These are phyloP conservation scores for Cenchrus purpureus DNA, from an alignment of 176 grass and related monocot species.

Conservation along the genomic window DNA sequence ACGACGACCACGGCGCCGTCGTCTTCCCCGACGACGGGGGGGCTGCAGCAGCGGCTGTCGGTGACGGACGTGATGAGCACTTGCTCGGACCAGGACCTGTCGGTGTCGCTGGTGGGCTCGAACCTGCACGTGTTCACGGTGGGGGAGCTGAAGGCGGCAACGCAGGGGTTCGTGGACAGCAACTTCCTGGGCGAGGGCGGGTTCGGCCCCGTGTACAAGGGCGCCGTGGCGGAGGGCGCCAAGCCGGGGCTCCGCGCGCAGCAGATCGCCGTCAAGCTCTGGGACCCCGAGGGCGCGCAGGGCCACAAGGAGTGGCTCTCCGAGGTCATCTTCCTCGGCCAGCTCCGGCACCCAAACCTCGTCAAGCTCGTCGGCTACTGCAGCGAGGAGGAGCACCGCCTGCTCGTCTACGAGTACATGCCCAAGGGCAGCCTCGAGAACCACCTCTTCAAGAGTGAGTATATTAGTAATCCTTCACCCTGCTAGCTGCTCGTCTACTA, in stretches of 20 bases:
- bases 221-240: conserved; percentile 59
- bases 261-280: conserved; percentile 83
- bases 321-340: conserved; percentile 80
- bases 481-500: not conserved
- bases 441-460: conserved; percentile 76
- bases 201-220: conserved; percentile 79
- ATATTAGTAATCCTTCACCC: not conserved
- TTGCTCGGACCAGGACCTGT: conserved; percentile 73
- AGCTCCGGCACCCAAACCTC: conserved; percentile 65
- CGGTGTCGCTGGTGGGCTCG: conserved; percentile 72
- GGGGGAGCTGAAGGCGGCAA: conserved; percentile 65
- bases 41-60: conserved; percentile 54
- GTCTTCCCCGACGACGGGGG: not conserved
- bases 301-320: conserved; percentile 88
- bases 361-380: conserved; percentile 86
- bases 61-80: conserved; percentile 65
- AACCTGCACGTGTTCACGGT: conserved; percentile 83
- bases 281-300: conserved; percentile 77
- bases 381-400: conserved; percentile 61
- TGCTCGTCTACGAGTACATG: conserved; percentile 85
- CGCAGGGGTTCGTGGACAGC: conserved; percentile 56
- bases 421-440: conserved; percentile 67
- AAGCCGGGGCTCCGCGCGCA: conserved; percentile 72
- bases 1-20: not conserved
- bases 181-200: conserved; percentile 83